Base-by-base conservation (phyloP, 495 filamentous ascomycete genomes). In the Aspergillus baeticus region DNA sequence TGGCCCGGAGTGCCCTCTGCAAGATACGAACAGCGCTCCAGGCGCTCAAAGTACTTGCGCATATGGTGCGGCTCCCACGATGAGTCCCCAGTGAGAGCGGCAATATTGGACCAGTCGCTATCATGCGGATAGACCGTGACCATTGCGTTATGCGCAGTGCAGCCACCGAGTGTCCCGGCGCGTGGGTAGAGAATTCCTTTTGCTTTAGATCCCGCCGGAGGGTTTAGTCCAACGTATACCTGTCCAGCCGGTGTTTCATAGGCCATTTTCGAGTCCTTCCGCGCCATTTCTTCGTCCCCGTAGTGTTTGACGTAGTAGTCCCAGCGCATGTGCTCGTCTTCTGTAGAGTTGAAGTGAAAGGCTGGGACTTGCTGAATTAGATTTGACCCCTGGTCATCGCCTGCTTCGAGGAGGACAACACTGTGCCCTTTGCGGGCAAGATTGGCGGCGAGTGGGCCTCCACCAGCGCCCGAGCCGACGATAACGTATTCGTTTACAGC, bases 401-500 rank as follows among this genome's bases (percentile, higher is more conserved):
- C 85, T 1, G 84, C 82, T 58, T 88, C 84, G 33, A 88, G 66
- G 13, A 88, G 69, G 10, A 87, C 73, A 2, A 82, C 81, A 36
- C 71, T 81, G 59, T 75, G 77, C 11, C 82, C 83, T 20, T 80
- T 81, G 42, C 79, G 68, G 4, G 82, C 84, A 10, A 87, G 76
- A n/a, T 82, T 72, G 10, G 77, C 76, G 3, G 84, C 84, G 5
- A 87, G 66, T 6, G 83, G 83, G 0, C 81, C 84, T 34, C 84
- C 84, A 26, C 85, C 85, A 6, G 84, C 76, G 8, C 84, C 85
- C 34, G 76, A 80, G 23, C 85, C 85, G 6, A 87, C 79, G 23
- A 88, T 72, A 47, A 88, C 79, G 68, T 87, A 87, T 53, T 88
- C 85, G 63, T 86, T 85, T 42, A 38, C 11, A n/a, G n/a, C n/a